A percentile compares a stretch with the other conserved stretches of the same genome.
Conservation (phyloP, 139 green algal species). For the Picochlorum costavermella region DNA sequence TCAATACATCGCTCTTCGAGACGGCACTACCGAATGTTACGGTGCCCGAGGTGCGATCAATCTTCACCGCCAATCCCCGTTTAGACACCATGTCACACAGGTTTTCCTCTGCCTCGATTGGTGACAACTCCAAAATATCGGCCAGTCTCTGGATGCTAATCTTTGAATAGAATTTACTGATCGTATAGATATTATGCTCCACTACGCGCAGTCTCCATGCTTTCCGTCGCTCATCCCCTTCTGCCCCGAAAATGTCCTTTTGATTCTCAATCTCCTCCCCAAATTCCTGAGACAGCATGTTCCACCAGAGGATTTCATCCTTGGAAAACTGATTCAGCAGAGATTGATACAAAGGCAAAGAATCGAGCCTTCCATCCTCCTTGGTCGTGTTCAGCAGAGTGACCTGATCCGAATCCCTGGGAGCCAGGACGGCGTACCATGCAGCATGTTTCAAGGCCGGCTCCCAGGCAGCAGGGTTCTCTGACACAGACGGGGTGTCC, state of each 20-base stretch:
- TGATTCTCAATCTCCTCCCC: conserved; percentile 54
- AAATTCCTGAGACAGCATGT: conserved; percentile 53
- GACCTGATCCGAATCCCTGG: conserved; percentile 69
- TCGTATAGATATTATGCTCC: conserved; percentile 93
- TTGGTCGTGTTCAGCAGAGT: conserved; percentile 68
- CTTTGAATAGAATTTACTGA: conserved; percentile 76
- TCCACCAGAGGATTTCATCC: conserved; percentile 77
- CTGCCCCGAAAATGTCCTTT: conserved; percentile 40
- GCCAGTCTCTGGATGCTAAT: conserved; percentile 68
- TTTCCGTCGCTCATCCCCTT: conserved; percentile 16
- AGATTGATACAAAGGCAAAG: conserved; percentile 72
- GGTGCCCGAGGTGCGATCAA: conserved; percentile 86
- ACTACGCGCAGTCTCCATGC: conserved; percentile 61
- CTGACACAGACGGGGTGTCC: conserved; percentile 38
- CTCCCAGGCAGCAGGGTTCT: conserved; percentile 44
- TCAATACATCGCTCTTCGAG: conserved; percentile 59
- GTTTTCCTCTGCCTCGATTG: conserved; percentile 79
- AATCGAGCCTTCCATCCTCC: conserved; percentile 67
- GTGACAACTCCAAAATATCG: conserved; percentile 72
- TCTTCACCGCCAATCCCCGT: conserved; percentile 71
- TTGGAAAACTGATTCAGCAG: conserved; percentile 83
- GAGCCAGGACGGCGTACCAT: conserved; percentile 84
- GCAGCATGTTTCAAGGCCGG: conserved; percentile 52
- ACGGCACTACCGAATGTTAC: conserved; percentile 56
- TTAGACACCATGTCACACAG: conserved; percentile 83